phyloP scores from a whole-genome alignment of 2,329 filamentous ascomycete species.

The Penicillium paneum region DNA sequence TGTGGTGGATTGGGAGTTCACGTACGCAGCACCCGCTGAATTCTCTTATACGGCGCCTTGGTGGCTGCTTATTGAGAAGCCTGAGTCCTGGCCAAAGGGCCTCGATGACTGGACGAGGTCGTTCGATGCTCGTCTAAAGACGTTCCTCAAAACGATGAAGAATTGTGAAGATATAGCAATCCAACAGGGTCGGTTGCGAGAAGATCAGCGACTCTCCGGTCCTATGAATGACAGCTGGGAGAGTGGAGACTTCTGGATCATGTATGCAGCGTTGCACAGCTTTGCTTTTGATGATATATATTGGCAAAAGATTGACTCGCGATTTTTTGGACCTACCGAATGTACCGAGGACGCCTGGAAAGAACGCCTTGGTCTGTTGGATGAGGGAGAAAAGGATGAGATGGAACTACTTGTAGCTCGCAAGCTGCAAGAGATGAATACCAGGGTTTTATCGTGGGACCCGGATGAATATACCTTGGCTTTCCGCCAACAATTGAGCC shows the following conservation, averaged over 20 bases:
- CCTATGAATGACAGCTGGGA: neutral
- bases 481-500: neutral
- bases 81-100: neutral
- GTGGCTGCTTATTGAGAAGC: neutral
- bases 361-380: neutral
- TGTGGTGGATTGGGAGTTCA: neutral
- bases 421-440: neutral
- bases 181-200: neutral
- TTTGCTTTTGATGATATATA: neutral
- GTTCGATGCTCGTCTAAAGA: neutral
- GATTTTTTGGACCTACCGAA: neutral
- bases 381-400: neutral
- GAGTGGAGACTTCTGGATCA: neutral
- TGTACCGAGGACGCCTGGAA: neutral
- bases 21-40: neutral
- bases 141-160: neutral
- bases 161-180: neutral
- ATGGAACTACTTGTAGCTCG: constrained; percentile 1
- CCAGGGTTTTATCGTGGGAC: neutral
- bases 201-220: neutral
- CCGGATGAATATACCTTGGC: constrained; percentile 1
- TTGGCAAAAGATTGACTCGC: neutral
- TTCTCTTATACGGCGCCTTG: neutral
- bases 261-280: neutral
- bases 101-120: neutral